These are phyloP conservation scores for Melocanna baccifera DNA, from an alignment of 176 grass and related monocot genomes.

Conservation along the genomic window DNA sequence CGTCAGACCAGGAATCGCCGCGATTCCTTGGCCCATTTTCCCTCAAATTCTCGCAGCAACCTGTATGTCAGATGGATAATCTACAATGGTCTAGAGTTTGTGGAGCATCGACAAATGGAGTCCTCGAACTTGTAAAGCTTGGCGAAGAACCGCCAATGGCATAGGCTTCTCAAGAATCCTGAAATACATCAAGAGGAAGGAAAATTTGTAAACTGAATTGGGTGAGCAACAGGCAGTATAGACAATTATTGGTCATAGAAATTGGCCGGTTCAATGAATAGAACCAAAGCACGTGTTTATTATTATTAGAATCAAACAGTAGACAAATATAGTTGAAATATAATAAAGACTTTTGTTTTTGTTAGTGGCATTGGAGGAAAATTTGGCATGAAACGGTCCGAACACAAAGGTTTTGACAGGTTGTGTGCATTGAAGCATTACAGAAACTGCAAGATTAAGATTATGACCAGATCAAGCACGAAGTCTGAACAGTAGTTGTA, in stretches of 20 bases:
- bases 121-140: neutral
- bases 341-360: constrained; percentile 2
- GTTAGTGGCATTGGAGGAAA: neutral
- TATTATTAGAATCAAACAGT: neutral
- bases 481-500: neutral
- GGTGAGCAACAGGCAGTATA: constrained; percentile 18
- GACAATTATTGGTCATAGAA: constrained; percentile 34
- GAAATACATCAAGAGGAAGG: constrained; percentile 5
- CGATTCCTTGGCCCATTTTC: constrained; percentile 31
- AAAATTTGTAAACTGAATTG: constrained; percentile 6
- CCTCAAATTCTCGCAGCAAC: constrained; percentile 12
- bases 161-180: constrained; percentile 17
- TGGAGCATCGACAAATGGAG: neutral
- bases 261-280: neutral
- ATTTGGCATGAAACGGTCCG: neutral
- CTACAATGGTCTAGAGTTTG: neutral
- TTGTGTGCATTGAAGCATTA: neutral
- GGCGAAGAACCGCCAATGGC: neutral
- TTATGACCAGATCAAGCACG: constrained; percentile 8
- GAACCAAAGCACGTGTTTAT: neutral
- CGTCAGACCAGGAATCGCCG: neutral
- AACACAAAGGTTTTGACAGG: constrained; percentile 7
- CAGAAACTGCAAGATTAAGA: neutral
- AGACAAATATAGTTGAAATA: neutral
- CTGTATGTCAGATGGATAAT: neutral